Conservation (phyloP, 305 asterid species). For the Euphrasia arctica region DNA sequence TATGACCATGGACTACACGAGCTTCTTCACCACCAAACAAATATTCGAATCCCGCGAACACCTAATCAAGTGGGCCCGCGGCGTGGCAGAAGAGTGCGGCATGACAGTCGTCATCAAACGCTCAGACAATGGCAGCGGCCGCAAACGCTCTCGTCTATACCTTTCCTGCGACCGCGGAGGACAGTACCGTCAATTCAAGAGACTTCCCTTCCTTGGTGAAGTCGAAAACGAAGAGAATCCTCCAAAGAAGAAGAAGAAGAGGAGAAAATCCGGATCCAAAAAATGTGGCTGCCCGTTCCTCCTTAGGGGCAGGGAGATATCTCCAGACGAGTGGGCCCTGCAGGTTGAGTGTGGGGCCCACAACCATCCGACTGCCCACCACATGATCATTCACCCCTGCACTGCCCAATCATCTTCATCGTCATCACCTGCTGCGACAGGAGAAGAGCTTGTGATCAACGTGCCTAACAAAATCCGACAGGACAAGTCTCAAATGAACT, state of each 20-base stretch:
- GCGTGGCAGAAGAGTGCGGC: background rate
- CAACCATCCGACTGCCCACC: background rate
- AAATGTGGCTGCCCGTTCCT: background rate
- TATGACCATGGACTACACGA: background rate
- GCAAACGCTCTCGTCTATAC: background rate
- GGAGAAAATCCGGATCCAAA: slow-evolving; percentile 1
- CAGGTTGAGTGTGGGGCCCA: background rate
- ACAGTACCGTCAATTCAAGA: background rate
- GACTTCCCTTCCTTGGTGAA: background rate
- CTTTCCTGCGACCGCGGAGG: background rate
- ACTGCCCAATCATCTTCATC: too few relatives aligned
- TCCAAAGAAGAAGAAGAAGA: background rate
- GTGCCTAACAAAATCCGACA: background rate
- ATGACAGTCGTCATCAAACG: background rate
- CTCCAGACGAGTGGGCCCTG: background rate
- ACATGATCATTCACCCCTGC: too few relatives aligned
- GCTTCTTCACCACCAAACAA: background rate
- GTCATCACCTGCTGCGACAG: too few relatives aligned
- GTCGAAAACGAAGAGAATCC: background rate
- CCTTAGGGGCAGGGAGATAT: slow-evolving; percentile 1
- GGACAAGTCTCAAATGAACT: background rate
- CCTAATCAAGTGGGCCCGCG: background rate
- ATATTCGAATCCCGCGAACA: background rate
- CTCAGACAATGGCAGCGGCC: background rate
- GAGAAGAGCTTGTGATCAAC: background rate